Conservation (phyloP, 495 filamentous ascomycete genomes). For the Penicillium bialowiezense region DNA sequence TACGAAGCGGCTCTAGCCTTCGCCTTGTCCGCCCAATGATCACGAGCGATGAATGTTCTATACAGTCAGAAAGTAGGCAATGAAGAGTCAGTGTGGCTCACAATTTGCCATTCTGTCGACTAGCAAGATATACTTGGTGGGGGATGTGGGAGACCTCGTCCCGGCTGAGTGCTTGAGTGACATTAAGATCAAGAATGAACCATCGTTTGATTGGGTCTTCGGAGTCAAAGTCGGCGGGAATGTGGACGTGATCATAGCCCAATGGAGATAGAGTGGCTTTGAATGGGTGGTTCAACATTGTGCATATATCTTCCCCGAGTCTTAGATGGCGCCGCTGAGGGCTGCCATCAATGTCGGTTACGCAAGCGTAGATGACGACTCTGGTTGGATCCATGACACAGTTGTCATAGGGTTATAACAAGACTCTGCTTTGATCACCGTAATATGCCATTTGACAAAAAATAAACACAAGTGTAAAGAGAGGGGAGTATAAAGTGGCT, state of each 20-base stretch:
- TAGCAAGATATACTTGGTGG: slow-evolving; percentile 23
- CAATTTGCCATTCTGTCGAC: slow-evolving; percentile 20
- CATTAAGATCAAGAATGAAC: slow-evolving; percentile 26
- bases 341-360: slow-evolving; percentile 20
- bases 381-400: background rate
- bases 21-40: slow-evolving; percentile 16
- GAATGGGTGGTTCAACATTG: slow-evolving; percentile 15
- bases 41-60: slow-evolving; percentile 19
- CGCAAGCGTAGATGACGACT: slow-evolving; percentile 14
- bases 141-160: slow-evolving; percentile 16
- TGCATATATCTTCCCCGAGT: slow-evolving; percentile 17
- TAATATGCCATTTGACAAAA: no score
- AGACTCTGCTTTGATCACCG: no score
- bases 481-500: no score
- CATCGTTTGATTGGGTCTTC: slow-evolving; percentile 17
- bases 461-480: no score
- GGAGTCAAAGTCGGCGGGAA: slow-evolving; percentile 24
- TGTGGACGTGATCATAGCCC: slow-evolving; percentile 25
- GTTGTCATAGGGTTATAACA: background rate
- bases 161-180: slow-evolving; percentile 10
- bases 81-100: background rate
- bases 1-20: slow-evolving; percentile 16
- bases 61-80: background rate
- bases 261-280: slow-evolving; percentile 9
- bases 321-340: slow-evolving; percentile 19